Evolutionary conservation across 805 yeast genomes (phyloP), one percentile per base, ranked within the genome.

Genomic region (Sungouiella blattae): DNA sequence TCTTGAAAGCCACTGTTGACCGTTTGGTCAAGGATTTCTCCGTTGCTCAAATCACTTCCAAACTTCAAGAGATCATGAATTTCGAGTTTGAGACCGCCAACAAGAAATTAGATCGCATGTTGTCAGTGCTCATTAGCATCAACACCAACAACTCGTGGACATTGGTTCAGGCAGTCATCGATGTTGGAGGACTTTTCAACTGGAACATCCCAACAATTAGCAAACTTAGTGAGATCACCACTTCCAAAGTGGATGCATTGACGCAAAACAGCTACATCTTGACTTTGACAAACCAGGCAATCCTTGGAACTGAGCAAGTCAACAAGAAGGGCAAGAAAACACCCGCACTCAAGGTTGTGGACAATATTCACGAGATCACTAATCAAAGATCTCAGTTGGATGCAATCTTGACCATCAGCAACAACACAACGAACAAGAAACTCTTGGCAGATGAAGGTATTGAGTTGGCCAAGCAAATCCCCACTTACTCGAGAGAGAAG

Each of bases 101-200:
- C 49, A 41, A 37, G 40, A 49, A 70, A 41, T 55, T 75, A 44
- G 73, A 71, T 39, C 57, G 57, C 21, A 45, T 66, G 36, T 55
- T 67, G 35, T 52, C 47, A 26, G 55, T 52, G 17, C 55, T 67
- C 18, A 44, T 55, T 33, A 42, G 40, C 39, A 58, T 74, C 28
- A 49, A 49, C 36, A 69, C 77, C 34, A 60, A 71, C 37, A 69
- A 70, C 39, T 81, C 85, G 8, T 78, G 77, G 71, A 73, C 71
- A 33, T 59, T 83, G n/a, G 61, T 84, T 28, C 74, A 80, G 37
- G 67, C 80, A 15, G 70, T 84, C 31, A 72, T 85, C 33, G 93
- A 85, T 53, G 77, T 85, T 1, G 81, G 80, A 35, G 93, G 93
- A 1, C 60, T 85, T 30, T 75, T 84, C 53, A 75, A 78, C 41